phyloP scores from a whole-genome alignment of 1,284 basidiomycete genomes.

The Termitomyces sp. region DNA sequence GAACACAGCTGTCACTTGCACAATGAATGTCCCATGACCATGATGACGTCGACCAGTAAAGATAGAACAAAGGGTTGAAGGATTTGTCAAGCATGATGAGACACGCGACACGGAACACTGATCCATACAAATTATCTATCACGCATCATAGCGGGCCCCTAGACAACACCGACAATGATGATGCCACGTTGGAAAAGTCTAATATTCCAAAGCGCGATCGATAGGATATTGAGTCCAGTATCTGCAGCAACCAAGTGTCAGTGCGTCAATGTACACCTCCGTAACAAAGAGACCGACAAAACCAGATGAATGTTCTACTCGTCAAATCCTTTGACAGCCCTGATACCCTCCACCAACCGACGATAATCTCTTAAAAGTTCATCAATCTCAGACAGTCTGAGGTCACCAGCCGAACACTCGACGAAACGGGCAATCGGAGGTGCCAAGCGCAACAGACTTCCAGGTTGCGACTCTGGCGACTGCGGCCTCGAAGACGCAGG shows the following conservation, averaged over 20 bases:
- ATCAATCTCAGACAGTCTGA: slow-evolving; percentile 70
- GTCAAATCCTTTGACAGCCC: slow-evolving; percentile 39
- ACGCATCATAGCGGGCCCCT: not conserved
- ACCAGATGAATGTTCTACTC: slow-evolving; percentile 19
- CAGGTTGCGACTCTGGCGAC: slow-evolving; percentile 27
- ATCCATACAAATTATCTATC: not conserved
- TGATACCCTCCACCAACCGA: slow-evolving; percentile 50
- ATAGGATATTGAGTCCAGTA: not conserved
- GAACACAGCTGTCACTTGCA: not conserved
- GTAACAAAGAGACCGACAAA: not conserved
- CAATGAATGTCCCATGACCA: not conserved
- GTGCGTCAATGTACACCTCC: not conserved
- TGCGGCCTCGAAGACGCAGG: slow-evolving; percentile 42
- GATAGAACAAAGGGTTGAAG: not conserved
- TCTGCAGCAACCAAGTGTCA: slow-evolving; percentile 1
- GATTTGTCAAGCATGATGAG: not conserved
- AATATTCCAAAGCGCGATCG: not conserved
- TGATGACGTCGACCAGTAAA: not conserved
- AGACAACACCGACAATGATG: not conserved
- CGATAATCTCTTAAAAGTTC: slow-evolving; percentile 75
- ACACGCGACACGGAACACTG: slow-evolving; percentile 9
- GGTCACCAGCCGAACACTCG: slow-evolving; percentile 65
- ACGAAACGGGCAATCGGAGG: slow-evolving; percentile 67
- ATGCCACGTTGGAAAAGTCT: not conserved
- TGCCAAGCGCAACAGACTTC: slow-evolving; percentile 22